A percentile compares a stretch with the other conserved stretches of the same genome.
Conservation (phyloP, 495 filamentous ascomycete genomes). For the Darksidea phi region DNA sequence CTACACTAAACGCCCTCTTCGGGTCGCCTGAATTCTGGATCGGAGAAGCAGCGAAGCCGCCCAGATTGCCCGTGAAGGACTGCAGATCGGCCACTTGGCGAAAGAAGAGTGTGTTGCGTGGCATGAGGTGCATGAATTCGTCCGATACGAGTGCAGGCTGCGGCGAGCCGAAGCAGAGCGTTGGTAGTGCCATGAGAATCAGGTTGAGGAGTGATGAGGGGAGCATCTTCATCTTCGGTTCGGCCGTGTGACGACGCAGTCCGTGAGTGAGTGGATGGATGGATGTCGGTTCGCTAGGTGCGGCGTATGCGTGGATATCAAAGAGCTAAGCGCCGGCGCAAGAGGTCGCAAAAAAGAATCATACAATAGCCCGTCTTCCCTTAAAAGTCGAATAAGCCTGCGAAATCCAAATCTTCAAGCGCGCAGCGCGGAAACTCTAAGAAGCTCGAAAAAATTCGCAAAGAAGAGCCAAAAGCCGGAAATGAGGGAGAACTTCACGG, state of each 20-base stretch:
- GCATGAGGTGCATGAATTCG: slow-evolving; percentile 19
- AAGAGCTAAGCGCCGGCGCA: too few species aligned
- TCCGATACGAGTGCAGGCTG: slow-evolving; percentile 14
- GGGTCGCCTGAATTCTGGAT: slow-evolving; percentile 45
- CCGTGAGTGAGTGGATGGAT: background rate
- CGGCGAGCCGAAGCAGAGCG: slow-evolving; percentile 9
- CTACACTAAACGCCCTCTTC: slow-evolving; percentile 55
- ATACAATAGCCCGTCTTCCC: too few species aligned
- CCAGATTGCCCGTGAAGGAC: slow-evolving; percentile 56
- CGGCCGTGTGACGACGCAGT: background rate
- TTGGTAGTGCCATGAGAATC: slow-evolving; percentile 9
- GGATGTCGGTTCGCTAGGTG: background rate
- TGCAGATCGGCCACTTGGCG: slow-evolving; percentile 51
- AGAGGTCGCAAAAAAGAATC: too few species aligned
- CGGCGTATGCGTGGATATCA: background rate
- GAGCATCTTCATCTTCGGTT: slow-evolving; percentile 2
- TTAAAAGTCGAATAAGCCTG: too few species aligned
- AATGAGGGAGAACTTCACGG: background rate
- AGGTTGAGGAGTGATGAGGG: slow-evolving; percentile 3
- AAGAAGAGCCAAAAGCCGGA: background rate
- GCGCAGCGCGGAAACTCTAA: background rate
- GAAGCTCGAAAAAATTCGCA: background rate
- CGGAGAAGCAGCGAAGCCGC: slow-evolving; percentile 53
- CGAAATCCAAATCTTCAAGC: too few species aligned
- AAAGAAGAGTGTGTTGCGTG: slow-evolving; percentile 29